Evolutionary conservation across 2,329 filamentous ascomycete species (phyloP), one percentile per base, ranked within the genome.

Genomic region (Paecilomyces formosus): DNA sequence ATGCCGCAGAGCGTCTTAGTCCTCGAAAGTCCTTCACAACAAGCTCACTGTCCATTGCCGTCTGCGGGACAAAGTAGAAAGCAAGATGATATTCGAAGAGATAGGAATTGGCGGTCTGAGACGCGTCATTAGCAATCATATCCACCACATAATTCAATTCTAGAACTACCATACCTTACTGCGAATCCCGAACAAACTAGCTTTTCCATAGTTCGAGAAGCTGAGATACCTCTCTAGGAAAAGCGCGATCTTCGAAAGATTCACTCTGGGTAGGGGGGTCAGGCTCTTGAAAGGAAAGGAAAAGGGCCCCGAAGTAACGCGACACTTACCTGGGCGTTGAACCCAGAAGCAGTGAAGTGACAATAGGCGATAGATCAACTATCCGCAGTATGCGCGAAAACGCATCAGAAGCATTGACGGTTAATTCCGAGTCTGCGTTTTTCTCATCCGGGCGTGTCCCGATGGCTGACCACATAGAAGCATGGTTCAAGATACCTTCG

Each of bases 11-110:
- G n/a, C 55, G 55, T 50, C 57, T 55, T 52, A 59, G 24, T 21
- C 55, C 35, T 26, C 57, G 57, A 22, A 53, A 51, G 33, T 59
- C 57, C 21, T 52, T 52, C 21, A 52, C 50, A 11, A n/a, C 50
- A 28, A 52, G 50, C 3, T 52, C 50, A 7, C 24, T 52, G 6
- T 55, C 54, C 49, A 56, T 59, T 11, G 53, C 45, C 13, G 54
- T 59, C 49, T 54, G 45, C 7, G 55, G 50, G 8, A 59, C 57
- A 18, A 49, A 59, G 30, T 59, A 59, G 50, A 59, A 59, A 31
- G 57, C 55, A 21, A 59, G 53, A 22, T 59, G 57, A 49, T 57
- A 59, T 33, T 59, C 57, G 35, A 56, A 59, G 13, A 57, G 39
- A 54, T 56, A 59, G n/a, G 57, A 56, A 13, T 49, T 56, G 50